phyloP scores from a whole-genome alignment of 805 yeast genomes.

The Kuraishia floccosa region DNA sequence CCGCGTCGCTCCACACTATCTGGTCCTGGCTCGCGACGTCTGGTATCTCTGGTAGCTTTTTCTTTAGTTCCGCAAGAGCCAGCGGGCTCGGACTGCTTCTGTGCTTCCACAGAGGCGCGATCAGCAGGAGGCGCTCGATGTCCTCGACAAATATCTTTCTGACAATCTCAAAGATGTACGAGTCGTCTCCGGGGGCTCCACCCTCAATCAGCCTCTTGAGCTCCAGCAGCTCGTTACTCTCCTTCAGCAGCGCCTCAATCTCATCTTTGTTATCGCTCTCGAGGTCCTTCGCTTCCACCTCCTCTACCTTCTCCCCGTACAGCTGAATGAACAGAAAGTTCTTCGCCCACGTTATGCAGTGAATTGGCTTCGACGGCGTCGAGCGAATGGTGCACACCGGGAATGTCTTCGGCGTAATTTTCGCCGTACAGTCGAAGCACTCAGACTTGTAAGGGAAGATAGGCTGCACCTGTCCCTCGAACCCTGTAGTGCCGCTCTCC shows the following conservation, averaged over 20 bases:
- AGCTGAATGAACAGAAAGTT: conserved; percentile 76
- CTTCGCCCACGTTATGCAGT: conserved; percentile 96
- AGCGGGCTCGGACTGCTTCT: conserved; percentile 63
- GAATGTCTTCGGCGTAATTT: conserved; percentile 80
- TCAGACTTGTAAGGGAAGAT: conserved; percentile 75
- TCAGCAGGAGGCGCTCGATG: conserved; percentile 56
- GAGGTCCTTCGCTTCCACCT: conserved; percentile 21
- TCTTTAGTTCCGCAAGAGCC: conserved; percentile 10
- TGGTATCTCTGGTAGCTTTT: not conserved
- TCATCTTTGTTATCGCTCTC: conserved; percentile 61
- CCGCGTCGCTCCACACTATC: conserved; percentile 46
- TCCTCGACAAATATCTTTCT: conserved; percentile 61
- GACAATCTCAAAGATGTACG: conserved; percentile 33
- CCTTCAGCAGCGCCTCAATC: conserved; percentile 51
- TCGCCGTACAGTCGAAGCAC: conserved; percentile 86
- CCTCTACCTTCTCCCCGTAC: conserved; percentile 41
- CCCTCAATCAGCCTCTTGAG: conserved; percentile 26
- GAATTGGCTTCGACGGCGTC: conserved; percentile 93
- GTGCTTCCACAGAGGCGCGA: conserved; percentile 72
- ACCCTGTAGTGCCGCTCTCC: conserved; percentile 95
- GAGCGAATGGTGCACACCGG: conserved; percentile 97
- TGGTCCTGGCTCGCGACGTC: conserved; percentile 23
- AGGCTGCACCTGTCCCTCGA: conserved; percentile 89
- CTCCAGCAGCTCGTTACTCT: conserved; percentile 52
- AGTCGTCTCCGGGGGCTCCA: conserved; percentile 7